phyloP scores from a whole-genome alignment of 2,329 filamentous ascomycete species.

The Ascochyta clinopodiicola region DNA sequence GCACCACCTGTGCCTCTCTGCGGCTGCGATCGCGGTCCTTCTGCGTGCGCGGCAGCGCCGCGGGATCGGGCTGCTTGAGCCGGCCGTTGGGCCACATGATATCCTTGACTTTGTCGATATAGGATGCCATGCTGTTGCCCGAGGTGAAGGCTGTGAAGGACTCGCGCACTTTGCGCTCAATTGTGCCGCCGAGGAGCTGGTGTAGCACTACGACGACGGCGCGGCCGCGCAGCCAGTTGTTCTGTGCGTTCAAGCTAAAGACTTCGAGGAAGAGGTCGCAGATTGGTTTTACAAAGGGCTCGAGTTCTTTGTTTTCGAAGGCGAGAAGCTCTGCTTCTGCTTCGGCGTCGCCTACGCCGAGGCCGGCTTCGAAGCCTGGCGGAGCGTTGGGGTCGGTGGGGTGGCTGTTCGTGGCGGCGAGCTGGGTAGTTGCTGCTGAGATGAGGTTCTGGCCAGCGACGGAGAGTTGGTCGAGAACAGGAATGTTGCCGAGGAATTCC shows the following conservation, averaged over 20 bases:
- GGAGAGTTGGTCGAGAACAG: conserved; percentile 92
- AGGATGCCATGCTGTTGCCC: conserved; percentile 79
- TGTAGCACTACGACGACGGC: conserved; percentile 96
- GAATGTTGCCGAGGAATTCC: conserved; percentile 94
- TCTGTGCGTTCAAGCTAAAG: conserved; percentile 92
- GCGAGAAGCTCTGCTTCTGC: conserved; percentile 93
- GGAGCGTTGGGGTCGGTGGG: conserved; percentile 18
- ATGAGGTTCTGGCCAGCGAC: conserved; percentile 91
- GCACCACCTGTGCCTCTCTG: conserved; percentile 85
- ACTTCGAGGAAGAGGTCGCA: conserved; percentile 96
- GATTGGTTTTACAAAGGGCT: conserved; percentile 97
- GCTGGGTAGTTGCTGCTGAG: conserved; percentile 68
- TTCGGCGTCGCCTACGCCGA: conserved; percentile 66
- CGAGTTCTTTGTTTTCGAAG: conserved; percentile 80
- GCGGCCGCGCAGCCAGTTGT: conserved; percentile 95
- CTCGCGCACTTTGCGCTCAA: conserved; percentile 93
- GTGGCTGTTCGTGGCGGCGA: conserved; percentile 46
- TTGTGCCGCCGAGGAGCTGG: conserved; percentile 92
- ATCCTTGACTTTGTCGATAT: conserved; percentile 75
- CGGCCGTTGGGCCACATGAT: conserved; percentile 81
- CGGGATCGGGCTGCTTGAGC: conserved; percentile 50
- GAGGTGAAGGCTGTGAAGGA: conserved; percentile 75
- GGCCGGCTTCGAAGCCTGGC: conserved; percentile 51
- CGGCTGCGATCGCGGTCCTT: conserved; percentile 80
- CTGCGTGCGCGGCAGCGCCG: conserved; percentile 63